Base-by-base conservation (phyloP, 495 filamentous ascomycete species). In the Corynascus novoguineensis region DNA sequence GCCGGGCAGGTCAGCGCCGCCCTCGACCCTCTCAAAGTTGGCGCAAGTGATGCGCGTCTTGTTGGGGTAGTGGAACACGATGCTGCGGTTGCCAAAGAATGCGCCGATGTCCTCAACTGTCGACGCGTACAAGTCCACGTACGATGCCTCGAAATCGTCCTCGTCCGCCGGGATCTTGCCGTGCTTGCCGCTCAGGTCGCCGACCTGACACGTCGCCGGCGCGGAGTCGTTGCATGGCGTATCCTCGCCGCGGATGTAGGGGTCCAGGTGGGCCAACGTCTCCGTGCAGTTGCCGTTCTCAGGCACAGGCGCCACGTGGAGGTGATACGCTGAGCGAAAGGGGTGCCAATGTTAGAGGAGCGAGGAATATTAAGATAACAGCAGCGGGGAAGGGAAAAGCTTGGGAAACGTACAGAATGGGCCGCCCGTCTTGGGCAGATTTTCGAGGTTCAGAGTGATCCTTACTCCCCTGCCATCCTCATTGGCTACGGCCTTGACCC, bases 131-230 rank as follows among this genome's bases (percentile, higher is more conserved):
- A 72, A 64, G 68, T 96, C 91, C 45, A 70, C 64, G 70, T 87
- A 95, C 19, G 68, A 73, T 42, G 62, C 63, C 12, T 60, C 61
- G 70, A 72, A 84, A 0, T 63, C 53, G 53, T 65, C 68, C 27
- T 68, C 63, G 41, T 75, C 75, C 3, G 37, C 40, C 0, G 63
- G 56, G 66, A 92, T 83, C 41, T 75, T 77, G 51, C 86, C 88
- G 64, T 90, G 80, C 77, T 95, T 96, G 64, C 91, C 91, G 60
- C 81, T 78, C 50, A 95, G 72, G 71, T 96, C 91, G 58, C 91
- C 91, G 25, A 88, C 83, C 69, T 95, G 83, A 75, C 91, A 96
- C 0, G 83, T 86, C 58, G 81, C 64, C 8, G 88, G 86, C 27
- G 73, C 64, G 10, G 66, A 68, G 9, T 72, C 40, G 71, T 92